A percentile compares a stretch with the other conserved stretches of the same genome.
These are phyloP conservation scores for Fusarium albidum DNA, from an alignment of 2,329 filamentous ascomycete genomes.

Conservation along the genomic window DNA sequence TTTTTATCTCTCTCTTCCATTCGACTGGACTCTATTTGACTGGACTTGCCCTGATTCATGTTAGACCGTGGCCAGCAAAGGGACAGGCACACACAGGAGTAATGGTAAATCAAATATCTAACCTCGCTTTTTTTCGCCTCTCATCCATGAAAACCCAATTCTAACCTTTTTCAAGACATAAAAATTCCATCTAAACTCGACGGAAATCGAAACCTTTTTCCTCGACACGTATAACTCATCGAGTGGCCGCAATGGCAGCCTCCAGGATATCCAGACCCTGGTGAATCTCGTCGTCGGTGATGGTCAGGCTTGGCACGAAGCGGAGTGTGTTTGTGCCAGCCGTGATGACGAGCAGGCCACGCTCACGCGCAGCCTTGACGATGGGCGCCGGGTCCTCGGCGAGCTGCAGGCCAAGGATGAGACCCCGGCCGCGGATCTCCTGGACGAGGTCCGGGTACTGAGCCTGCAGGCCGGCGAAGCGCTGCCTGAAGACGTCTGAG, in stretches of 20 bases:
- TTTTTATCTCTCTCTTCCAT: too few relatives aligned
- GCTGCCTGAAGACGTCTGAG: slow-evolving; percentile 56
- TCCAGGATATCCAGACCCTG: slow-evolving; percentile 80
- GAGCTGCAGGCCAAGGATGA: slow-evolving; percentile 89
- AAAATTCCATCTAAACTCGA: neutral
- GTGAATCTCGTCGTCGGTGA: slow-evolving; percentile 82
- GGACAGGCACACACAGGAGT: too few relatives aligned
- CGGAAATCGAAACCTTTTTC: slow-evolving; percentile 1
- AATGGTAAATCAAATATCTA: too few relatives aligned
- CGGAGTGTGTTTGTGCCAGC: slow-evolving; percentile 91
- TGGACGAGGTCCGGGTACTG: slow-evolving; percentile 73
- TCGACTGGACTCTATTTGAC: too few relatives aligned
- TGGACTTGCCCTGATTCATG: too few relatives aligned
- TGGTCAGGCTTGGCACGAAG: slow-evolving; percentile 87
- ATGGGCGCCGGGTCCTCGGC: slow-evolving; percentile 75
- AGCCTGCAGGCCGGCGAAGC: slow-evolving; percentile 56
- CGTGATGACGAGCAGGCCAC: slow-evolving; percentile 89
- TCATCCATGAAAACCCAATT: slow-evolving; percentile 14
- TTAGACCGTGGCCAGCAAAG: too few relatives aligned
- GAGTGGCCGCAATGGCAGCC: slow-evolving; percentile 63
- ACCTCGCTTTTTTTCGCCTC: slow-evolving; percentile 14
- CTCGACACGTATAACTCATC: slow-evolving; percentile 36
- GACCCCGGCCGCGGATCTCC: slow-evolving; percentile 82
- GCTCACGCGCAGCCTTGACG: slow-evolving; percentile 85
- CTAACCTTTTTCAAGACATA: neutral